Conservation (phyloP, 1,284 basidiomycete species). For the Rhodotorula sp. region DNA sequence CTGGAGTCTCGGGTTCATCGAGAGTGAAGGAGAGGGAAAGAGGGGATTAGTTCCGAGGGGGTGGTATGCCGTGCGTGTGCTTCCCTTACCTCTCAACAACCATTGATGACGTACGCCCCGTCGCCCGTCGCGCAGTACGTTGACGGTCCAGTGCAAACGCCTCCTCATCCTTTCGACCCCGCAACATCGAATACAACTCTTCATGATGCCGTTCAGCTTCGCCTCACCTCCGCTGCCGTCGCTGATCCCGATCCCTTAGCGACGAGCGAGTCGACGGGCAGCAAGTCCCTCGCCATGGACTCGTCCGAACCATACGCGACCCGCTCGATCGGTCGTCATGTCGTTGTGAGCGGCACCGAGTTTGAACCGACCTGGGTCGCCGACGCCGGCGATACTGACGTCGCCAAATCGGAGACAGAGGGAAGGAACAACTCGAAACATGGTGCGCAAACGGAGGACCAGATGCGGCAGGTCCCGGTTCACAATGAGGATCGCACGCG, state of each 20-base stretch:
- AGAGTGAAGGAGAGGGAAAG: slow-evolving; percentile 56
- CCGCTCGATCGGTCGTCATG: slow-evolving; percentile 18
- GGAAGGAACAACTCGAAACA: background rate
- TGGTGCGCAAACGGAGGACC: background rate
- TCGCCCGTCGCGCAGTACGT: background rate
- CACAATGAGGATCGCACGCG: too few relatives aligned
- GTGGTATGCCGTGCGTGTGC: slow-evolving; percentile 66
- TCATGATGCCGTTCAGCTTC: too few relatives aligned
- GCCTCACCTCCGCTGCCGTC: background rate
- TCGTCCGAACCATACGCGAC: slow-evolving; percentile 4
- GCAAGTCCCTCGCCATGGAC: background rate
- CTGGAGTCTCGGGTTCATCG: slow-evolving; percentile 69
- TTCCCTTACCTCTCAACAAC: too few relatives aligned
- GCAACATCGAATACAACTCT: too few relatives aligned
- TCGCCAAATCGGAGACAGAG: background rate
- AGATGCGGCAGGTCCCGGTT: too few relatives aligned
- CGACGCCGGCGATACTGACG: background rate
- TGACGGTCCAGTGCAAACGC: background rate
- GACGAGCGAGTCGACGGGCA: too few relatives aligned
- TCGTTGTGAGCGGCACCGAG: slow-evolving; percentile 27
- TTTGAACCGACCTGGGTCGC: slow-evolving; percentile 25
- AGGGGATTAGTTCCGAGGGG: slow-evolving; percentile 66
- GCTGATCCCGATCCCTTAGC: background rate
- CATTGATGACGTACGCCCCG: too few relatives aligned
- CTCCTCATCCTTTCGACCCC: background rate